Evolutionary conservation across 176 grass and related monocot species (phyloP).

Genomic region (Cymbopogon citratus): DNA sequence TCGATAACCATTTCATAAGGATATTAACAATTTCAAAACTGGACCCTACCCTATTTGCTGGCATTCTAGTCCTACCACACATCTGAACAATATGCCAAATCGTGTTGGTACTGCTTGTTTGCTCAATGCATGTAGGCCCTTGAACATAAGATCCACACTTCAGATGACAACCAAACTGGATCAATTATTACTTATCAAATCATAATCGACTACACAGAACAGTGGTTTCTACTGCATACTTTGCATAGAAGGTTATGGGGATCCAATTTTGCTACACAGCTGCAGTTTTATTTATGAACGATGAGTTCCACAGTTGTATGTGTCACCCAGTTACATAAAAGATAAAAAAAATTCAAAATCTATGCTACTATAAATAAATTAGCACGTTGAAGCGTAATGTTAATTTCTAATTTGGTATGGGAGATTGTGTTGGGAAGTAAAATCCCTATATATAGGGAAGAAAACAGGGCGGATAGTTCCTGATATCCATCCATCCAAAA

Average conservation of each 20-base stretch:
- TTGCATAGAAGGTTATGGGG: neutral
- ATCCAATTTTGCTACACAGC: neutral
- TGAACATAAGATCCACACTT: neutral
- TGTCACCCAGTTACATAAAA: neutral
- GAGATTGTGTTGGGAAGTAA: neutral
- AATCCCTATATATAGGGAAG: too few relatives aligned
- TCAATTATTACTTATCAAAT: neutral
- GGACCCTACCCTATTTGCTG: neutral
- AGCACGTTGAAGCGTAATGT: neutral
- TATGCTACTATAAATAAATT: neutral
- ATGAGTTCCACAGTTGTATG: neutral
- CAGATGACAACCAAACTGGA: neutral
- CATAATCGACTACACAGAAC: neutral
- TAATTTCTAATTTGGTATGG: conserved; percentile 15
- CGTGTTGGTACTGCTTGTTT: neutral
- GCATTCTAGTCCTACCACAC: neutral
- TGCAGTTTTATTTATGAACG: neutral
- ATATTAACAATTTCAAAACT: neutral
- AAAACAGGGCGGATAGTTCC: neutral
- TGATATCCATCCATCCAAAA: neutral
- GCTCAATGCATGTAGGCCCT: neutral
- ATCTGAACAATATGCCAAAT: neutral
- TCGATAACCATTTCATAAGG: neutral
- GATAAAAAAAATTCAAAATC: neutral
- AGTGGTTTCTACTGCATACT: neutral